phyloP scores from a whole-genome alignment of 2,329 filamentous ascomycete genomes.

The Phyllosticta paracitricarpa region DNA sequence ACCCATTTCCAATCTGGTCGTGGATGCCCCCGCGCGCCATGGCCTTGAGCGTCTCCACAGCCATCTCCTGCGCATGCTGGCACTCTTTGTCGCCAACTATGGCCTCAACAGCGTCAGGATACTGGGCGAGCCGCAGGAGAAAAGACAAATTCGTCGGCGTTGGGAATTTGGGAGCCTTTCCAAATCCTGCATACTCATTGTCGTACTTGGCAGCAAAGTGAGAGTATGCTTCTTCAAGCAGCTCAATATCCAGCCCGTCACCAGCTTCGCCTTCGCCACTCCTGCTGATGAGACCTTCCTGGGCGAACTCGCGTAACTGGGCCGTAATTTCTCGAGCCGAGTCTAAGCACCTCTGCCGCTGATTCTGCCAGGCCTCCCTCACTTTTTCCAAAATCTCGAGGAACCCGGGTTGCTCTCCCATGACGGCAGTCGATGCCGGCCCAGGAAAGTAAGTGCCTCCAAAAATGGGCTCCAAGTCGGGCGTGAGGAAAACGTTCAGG shows the following conservation, averaged over 20 bases:
- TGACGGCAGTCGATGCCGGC: slow-evolving; percentile 48
- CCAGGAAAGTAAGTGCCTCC: slow-evolving; percentile 95
- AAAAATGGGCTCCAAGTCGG: slow-evolving; percentile 86
- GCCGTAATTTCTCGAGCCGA: slow-evolving; percentile 74
- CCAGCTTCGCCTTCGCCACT: slow-evolving; percentile 32
- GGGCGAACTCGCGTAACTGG: slow-evolving; percentile 77
- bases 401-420: slow-evolving; percentile 59
- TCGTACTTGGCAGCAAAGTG: slow-evolving; percentile 79
- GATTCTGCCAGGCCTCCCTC: slow-evolving; percentile 62
- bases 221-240: slow-evolving; percentile 80
- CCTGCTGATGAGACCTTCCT: slow-evolving; percentile 62
- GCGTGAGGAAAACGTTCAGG: slow-evolving; percentile 91
- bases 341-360: slow-evolving; percentile 71
- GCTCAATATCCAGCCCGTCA: slow-evolving; percentile 75
- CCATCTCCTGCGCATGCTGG: slow-evolving; percentile 65
- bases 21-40: slow-evolving; percentile 66
- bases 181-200: slow-evolving; percentile 66
- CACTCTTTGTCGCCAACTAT: slow-evolving; percentile 81
- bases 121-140: slow-evolving; percentile 62
- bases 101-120: slow-evolving; percentile 64
- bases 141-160: slow-evolving; percentile 80
- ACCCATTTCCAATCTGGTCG: slow-evolving; percentile 68
- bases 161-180: slow-evolving; percentile 70
- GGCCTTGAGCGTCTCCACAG: slow-evolving; percentile 64
- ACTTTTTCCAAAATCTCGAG: slow-evolving; percentile 76